Evolutionary conservation across 139 green algal species (phyloP).

Genomic region (Astrephomene gubernaculifera): DNA sequence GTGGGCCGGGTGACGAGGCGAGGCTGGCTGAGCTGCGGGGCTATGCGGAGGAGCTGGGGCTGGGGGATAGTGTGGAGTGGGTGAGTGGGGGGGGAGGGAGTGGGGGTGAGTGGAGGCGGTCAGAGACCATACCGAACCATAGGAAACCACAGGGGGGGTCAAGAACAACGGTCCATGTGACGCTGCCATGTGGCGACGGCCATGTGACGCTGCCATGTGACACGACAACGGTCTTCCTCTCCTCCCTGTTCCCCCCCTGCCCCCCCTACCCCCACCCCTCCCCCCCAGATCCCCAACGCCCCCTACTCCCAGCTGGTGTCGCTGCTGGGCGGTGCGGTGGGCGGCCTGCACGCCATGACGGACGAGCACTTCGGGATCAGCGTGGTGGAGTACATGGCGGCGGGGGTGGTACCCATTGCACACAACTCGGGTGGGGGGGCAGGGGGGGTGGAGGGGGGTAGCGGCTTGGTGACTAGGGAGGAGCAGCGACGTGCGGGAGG

Average conservation of each 20-base stretch:
- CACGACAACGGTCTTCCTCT: too few species aligned
- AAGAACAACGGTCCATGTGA: too few species aligned
- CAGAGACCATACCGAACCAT: too few species aligned
- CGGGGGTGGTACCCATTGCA: constrained; percentile 89
- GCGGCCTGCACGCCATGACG: constrained; percentile 95
- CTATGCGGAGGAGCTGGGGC: constrained; percentile 57
- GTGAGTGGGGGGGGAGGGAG: not conserved
- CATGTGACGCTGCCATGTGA: too few species aligned
- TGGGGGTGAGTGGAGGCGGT: too few species aligned
- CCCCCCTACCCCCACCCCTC: not conserved
- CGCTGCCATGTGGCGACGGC: too few species aligned
- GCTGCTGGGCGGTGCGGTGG: constrained; percentile 86
- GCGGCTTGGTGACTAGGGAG: not conserved
- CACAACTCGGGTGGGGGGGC: constrained; percentile 80
- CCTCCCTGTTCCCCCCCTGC: too few species aligned
- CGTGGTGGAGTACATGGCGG: constrained; percentile 99
- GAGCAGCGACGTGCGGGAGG: too few species aligned
- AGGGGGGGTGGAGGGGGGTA: not conserved
- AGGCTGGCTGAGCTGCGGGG: constrained; percentile 70
- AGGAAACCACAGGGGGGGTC: too few species aligned
- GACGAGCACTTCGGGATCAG: constrained; percentile 99
- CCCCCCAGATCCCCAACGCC: constrained; percentile 72
- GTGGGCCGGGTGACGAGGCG: constrained; percentile 69
- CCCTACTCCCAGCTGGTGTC: constrained; percentile 74
- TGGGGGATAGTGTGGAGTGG: constrained; percentile 37